Evolutionary conservation across 106 monocot genomes (phyloP).

Genomic region (Acorus calamus): DNA sequence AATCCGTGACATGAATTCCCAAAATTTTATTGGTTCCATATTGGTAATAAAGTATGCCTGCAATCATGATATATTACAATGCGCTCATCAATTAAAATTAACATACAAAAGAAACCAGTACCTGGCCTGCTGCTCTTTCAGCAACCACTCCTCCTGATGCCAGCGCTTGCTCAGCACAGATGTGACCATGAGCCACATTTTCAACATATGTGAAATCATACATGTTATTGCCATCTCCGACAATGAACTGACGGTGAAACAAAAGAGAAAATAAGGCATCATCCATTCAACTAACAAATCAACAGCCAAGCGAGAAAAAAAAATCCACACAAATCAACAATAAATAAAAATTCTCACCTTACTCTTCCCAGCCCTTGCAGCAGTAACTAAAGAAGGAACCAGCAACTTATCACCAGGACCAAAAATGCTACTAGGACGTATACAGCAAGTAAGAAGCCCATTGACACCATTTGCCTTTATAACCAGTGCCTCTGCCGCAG

Average conservation of each 20-base stretch:
- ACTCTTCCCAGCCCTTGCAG: conserved; percentile 87
- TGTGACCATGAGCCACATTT: conserved; percentile 95
- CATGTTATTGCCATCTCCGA: conserved; percentile 84
- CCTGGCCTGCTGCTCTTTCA: conserved; percentile 60
- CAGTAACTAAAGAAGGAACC: conserved; percentile 75
- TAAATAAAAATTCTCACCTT: conserved; percentile 32
- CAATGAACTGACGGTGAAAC: conserved; percentile 47
- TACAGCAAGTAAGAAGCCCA: conserved; percentile 88
- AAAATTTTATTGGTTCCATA: conserved; percentile 90
- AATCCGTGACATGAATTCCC: conserved; percentile 88
- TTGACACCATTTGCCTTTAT: conserved; percentile 73
- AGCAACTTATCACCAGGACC: conserved; percentile 90
- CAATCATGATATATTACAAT: conserved; percentile 6
- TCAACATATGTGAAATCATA: conserved; percentile 99
- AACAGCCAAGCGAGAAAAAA: neutral
- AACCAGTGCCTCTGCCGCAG: conserved; percentile 81
- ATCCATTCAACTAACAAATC: neutral
- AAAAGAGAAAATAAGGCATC: neutral
- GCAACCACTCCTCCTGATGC: conserved; percentile 41
- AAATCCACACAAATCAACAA: no score
- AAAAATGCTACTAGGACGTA: conserved; percentile 97
- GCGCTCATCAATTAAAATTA: conserved; percentile 2
- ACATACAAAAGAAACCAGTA: conserved; percentile 5
- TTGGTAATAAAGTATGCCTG: conserved; percentile 98
- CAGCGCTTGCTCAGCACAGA: conserved; percentile 91